A percentile compares a stretch with the other conserved stretches of the same genome.
These are phyloP conservation scores for Nepenthes gracilis DNA, from an alignment of 148 eudicot species.

Conservation along the genomic window DNA sequence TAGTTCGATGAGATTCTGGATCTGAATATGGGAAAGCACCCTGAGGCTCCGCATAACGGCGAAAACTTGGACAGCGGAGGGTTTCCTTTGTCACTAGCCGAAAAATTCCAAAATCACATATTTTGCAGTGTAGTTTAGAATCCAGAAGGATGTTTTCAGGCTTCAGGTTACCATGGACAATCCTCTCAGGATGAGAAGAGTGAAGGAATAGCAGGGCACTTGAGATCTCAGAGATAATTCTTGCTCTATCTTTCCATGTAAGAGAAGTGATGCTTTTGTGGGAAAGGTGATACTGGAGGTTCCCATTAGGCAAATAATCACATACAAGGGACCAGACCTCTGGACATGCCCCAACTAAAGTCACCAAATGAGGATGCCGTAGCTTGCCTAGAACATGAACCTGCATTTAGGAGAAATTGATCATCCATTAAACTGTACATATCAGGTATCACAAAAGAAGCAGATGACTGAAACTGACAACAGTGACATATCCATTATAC, in stretches of 20 bases:
- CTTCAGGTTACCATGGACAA: conserved; percentile 47
- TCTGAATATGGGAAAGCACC: conserved; percentile 30
- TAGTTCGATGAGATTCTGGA: conserved; percentile 59
- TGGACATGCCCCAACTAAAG: conserved; percentile 59
- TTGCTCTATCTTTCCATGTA: conserved; percentile 39
- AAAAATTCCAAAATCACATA: conserved; percentile 44
- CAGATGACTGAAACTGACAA: background rate
- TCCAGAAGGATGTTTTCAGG: conserved; percentile 46
- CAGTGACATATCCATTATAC: background rate
- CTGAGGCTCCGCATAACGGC: conserved; percentile 21
- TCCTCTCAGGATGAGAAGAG: conserved; percentile 40
- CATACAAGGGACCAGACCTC: conserved; percentile 72
- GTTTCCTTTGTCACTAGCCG: conserved; percentile 32
- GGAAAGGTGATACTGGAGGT: conserved; percentile 37
- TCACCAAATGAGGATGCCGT: conserved; percentile 62
- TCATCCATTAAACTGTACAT: background rate
- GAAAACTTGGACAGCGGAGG: conserved; percentile 21
- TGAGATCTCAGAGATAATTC: conserved; percentile 40
- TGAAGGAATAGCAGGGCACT: conserved; percentile 48
- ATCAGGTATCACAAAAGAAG: background rate
- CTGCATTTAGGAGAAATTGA: conserved; percentile 18
- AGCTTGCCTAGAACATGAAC: conserved; percentile 53
- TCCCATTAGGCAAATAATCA: conserved; percentile 57
- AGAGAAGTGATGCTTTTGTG: conserved; percentile 27
- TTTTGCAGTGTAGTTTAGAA: conserved; percentile 27